Evolutionary conservation across 2,329 filamentous ascomycete species (phyloP).

Genomic region (Aspergillus phoenicis): DNA sequence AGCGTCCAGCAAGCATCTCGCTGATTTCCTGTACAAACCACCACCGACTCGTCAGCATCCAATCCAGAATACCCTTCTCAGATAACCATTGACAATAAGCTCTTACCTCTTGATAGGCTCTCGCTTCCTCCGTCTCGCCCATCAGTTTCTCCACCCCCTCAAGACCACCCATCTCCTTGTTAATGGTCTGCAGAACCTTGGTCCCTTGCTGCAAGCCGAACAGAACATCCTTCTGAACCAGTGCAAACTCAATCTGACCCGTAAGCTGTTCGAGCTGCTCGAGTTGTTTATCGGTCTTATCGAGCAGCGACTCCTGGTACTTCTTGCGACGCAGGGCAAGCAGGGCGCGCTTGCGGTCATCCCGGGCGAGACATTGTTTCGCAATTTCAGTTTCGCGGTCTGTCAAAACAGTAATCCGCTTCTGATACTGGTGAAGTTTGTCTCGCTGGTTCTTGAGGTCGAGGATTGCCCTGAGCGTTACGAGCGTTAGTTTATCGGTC

Average conservation of each 20-base stretch:
- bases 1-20: constrained; percentile 82
- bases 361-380: constrained; percentile 74
- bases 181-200: constrained; percentile 83
- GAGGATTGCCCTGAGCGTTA: constrained; percentile 76
- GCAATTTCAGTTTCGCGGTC: constrained; percentile 85
- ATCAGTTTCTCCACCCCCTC: constrained; percentile 94
- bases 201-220: constrained; percentile 93
- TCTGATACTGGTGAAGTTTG: constrained; percentile 94
- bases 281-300: constrained; percentile 90
- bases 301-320: constrained; percentile 87
- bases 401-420: constrained; percentile 82
- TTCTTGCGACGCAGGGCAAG: constrained; percentile 92
- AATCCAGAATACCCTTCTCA: not conserved
- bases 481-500: not conserved
- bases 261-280: constrained; percentile 89
- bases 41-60: constrained; percentile 7
- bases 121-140: constrained; percentile 86
- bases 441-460: constrained; percentile 98
- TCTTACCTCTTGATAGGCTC: constrained; percentile 83
- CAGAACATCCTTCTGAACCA: constrained; percentile 94
- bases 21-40: constrained; percentile 71
- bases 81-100: not conserved
- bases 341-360: constrained; percentile 79
- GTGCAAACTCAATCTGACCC: constrained; percentile 87
- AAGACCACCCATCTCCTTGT: constrained; percentile 92